phyloP scores from a whole-genome alignment of 805 yeast genomes.

The Candida adriatica region DNA sequence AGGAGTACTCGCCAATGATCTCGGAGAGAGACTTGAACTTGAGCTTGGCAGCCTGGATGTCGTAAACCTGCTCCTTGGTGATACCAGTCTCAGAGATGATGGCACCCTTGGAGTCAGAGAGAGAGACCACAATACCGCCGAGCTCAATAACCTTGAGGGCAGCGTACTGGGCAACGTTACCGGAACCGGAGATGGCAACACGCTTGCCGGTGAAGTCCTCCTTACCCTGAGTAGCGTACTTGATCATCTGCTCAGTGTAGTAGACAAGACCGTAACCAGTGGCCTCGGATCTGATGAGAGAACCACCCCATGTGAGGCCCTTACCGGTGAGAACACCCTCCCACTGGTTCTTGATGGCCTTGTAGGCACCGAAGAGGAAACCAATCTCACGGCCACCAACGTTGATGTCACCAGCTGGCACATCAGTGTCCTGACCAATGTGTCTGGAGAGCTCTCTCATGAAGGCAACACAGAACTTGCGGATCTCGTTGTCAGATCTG shows the following conservation, averaged over 20 bases:
- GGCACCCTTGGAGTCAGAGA: conserved; percentile 93
- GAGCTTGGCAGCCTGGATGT: conserved; percentile 71
- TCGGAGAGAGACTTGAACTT: conserved; percentile 70
- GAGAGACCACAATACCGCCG: conserved; percentile 90
- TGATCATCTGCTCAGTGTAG: conserved; percentile 97
- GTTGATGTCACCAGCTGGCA: conserved; percentile 99
- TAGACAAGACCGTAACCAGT: conserved; percentile 97
- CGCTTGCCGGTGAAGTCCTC: conserved; percentile 89
- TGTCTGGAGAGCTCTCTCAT: conserved; percentile 94
- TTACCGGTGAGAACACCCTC: conserved; percentile 98
- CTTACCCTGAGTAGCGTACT: conserved; percentile 82
- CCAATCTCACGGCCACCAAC: conserved; percentile 77
- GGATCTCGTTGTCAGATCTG: conserved; percentile 85
- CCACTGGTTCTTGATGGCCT: conserved; percentile 82
- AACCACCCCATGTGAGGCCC: conserved; percentile 98
- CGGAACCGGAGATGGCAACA: conserved; percentile 96
- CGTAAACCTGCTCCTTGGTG: conserved; percentile 71
- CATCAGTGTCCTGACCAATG: conserved; percentile 96
- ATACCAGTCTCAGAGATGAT: conserved; percentile 76
- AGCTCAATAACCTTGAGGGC: conserved; percentile 95
- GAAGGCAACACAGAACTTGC: conserved; percentile 94
- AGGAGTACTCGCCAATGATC: conserved; percentile 49
- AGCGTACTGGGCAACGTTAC: conserved; percentile 99
- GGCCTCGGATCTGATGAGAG: conserved; percentile 98
- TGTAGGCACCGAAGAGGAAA: conserved; percentile 95